Percentiles rank a stretch among this genome's conserved stretches.
Evolutionary conservation across 345 rosid species (phyloP).

Genomic region (Bretschneidera sinensis): DNA sequence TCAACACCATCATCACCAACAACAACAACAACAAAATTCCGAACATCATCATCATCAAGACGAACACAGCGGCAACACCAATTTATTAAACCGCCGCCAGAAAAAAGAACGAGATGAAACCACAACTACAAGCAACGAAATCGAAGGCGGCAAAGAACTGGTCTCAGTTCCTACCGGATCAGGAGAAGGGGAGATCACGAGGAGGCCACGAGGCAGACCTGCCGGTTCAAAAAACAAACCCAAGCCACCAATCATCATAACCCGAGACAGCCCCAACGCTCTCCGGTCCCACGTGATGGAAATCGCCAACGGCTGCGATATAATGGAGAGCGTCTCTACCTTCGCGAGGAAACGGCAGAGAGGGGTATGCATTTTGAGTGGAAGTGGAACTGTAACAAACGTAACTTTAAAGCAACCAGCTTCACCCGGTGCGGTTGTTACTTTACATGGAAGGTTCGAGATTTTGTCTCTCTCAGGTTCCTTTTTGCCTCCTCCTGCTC

Average conservation of each 20-base stretch:
- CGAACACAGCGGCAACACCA: slow-evolving; percentile 9
- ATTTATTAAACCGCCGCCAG: slow-evolving; percentile 40
- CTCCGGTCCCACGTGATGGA: slow-evolving; percentile 94
- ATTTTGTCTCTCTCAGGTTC: slow-evolving; percentile 85
- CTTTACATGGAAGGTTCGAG: slow-evolving; percentile 89
- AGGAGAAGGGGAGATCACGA: slow-evolving; percentile 44
- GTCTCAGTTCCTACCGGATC: slow-evolving; percentile 31
- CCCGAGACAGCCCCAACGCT: slow-evolving; percentile 93
- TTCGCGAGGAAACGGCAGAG: slow-evolving; percentile 79
- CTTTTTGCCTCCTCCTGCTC: slow-evolving; percentile 92
- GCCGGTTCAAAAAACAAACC: slow-evolving; percentile 92
- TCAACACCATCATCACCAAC: slow-evolving; percentile 59
- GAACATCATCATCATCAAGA: slow-evolving; percentile 33
- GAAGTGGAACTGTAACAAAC: slow-evolving; percentile 81
- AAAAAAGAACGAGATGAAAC: slow-evolving; percentile 69
- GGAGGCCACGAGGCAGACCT: slow-evolving; percentile 83
- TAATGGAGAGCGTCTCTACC: slow-evolving; percentile 72
- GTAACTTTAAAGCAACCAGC: slow-evolving; percentile 81
- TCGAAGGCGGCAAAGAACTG: slow-evolving; percentile 40
- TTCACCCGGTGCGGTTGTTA: slow-evolving; percentile 69
- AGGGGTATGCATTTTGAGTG: slow-evolving; percentile 84
- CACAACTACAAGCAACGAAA: slow-evolving; percentile 18
- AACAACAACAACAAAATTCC: slow-evolving; percentile 45
- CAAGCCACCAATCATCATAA: slow-evolving; percentile 87
- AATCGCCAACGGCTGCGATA: slow-evolving; percentile 70